phyloP scores from a whole-genome alignment of 805 yeast genomes.

The Zygosaccharomyces pseudorouxii region DNA sequence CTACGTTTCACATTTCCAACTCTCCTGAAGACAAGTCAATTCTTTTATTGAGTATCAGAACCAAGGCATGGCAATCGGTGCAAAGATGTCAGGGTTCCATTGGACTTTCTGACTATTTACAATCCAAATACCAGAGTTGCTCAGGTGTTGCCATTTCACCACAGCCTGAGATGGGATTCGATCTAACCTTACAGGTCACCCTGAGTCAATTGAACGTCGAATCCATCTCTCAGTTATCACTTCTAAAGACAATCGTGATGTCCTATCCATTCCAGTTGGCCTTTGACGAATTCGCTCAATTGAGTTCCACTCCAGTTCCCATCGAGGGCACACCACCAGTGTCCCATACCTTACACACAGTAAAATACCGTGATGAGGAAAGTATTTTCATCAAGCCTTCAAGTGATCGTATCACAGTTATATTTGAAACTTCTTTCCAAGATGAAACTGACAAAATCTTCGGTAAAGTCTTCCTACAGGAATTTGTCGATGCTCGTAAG shows the following conservation, averaged over 20 bases:
- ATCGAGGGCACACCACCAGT: slow-evolving; percentile 26
- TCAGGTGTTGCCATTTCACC: slow-evolving; percentile 22
- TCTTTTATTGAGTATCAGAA: slow-evolving; percentile 28
- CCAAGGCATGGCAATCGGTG: slow-evolving; percentile 34
- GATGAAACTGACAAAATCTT: slow-evolving; percentile 95
- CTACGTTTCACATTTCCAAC: slow-evolving; percentile 83
- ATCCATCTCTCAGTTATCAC: slow-evolving; percentile 60
- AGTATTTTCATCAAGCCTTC: slow-evolving; percentile 86
- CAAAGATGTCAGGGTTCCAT: slow-evolving; percentile 16
- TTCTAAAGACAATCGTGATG: slow-evolving; percentile 78
- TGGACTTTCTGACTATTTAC: slow-evolving; percentile 21
- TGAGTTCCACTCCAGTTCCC: slow-evolving; percentile 40
- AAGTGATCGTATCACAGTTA: slow-evolving; percentile 93
- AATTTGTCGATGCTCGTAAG: slow-evolving; percentile 92
- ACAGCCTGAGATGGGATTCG: slow-evolving; percentile 64
- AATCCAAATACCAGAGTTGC: slow-evolving; percentile 18
- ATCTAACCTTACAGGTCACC: slow-evolving; percentile 71
- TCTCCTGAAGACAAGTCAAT: slow-evolving; percentile 60
- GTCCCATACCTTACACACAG: slow-evolving; percentile 31
- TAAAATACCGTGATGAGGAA: slow-evolving; percentile 91
- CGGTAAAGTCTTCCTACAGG: slow-evolving; percentile 86
- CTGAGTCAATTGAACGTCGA: slow-evolving; percentile 48
- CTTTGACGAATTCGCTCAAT: slow-evolving; percentile 67
- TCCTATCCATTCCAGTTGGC: slow-evolving; percentile 93
- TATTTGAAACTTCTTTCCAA: slow-evolving; percentile 88